These are phyloP conservation scores for Botrytis squamosa DNA, from an alignment of 2,329 filamentous ascomycete species.

Conservation along the genomic window DNA sequence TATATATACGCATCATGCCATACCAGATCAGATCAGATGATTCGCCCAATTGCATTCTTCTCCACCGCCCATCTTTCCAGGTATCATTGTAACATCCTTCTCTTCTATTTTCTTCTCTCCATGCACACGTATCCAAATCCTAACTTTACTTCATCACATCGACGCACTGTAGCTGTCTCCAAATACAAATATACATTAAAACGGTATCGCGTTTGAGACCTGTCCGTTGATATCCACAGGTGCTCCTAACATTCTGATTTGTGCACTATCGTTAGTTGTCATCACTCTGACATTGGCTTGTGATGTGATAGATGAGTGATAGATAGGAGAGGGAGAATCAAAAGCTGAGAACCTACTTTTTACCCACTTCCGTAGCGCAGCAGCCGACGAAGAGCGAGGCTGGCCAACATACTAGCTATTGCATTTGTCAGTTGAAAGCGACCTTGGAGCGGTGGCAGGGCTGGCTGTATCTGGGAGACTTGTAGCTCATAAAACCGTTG, in stretches of 20 bases:
- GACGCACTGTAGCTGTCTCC: constrained; percentile 42
- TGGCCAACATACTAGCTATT: constrained; percentile 54
- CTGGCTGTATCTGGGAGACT: not conserved
- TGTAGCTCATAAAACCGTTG: not conserved
- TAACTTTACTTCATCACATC: not conserved
- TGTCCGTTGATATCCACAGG: constrained; percentile 52
- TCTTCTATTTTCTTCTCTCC: no score
- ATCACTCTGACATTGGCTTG: not conserved
- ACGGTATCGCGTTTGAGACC: constrained; percentile 51
- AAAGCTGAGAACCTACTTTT: constrained; percentile 44
- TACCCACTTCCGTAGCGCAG: constrained; percentile 52
- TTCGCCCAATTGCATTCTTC: not conserved
- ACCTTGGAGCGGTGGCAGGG: not conserved
- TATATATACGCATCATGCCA: not conserved
- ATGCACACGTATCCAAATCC: not conserved
- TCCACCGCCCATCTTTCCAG: no score
- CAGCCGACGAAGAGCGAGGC: constrained; percentile 56
- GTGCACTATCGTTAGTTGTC: not conserved
- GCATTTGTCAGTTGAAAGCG: not conserved
- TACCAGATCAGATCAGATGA: not conserved
- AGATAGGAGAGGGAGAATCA: not conserved
- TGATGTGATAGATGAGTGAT: not conserved
- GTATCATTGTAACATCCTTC: not conserved
- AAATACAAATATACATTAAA: constrained; percentile 35
- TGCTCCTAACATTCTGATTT: constrained; percentile 48